Conservation (phyloP, 2,329 filamentous ascomycete species). For the Sporothrix phasma region DNA sequence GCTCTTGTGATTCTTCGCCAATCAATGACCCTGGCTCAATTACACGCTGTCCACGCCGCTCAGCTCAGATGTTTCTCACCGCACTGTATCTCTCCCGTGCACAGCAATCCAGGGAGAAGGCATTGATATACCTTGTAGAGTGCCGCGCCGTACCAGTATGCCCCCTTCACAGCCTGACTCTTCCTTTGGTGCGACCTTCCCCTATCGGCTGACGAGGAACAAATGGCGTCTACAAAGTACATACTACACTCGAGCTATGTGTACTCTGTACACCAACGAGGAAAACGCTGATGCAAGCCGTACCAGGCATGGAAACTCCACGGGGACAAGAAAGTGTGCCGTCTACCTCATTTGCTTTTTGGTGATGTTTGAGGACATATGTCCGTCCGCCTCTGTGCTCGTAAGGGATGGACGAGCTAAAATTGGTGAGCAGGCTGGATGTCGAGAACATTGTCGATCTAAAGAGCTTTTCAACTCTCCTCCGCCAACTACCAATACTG, state of each 20-base stretch:
- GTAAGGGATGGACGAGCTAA: background rate
- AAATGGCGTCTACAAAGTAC: background rate
- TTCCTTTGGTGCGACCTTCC: slow-evolving; percentile 6
- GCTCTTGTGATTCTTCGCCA: background rate
- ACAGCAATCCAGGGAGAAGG: background rate
- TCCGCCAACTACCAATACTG: background rate
- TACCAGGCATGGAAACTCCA: slow-evolving; percentile 4
- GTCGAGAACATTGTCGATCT: background rate
- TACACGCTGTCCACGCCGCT: background rate
- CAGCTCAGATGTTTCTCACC: slow-evolving; percentile 5
- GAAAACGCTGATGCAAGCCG: slow-evolving; percentile 9
- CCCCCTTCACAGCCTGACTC: background rate
- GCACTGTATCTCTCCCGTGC: background rate
- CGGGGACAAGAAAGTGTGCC: slow-evolving; percentile 1
- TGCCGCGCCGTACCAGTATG: background rate
- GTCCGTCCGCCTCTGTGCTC: slow-evolving; percentile 2
- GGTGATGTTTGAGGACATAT: slow-evolving; percentile 2
- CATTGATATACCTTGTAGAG: background rate
- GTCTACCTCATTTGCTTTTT: background rate
- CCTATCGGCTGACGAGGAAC: slow-evolving; percentile 6
- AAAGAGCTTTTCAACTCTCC: background rate
- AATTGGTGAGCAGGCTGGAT: background rate
- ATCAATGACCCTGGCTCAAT: background rate
- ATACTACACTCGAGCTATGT: too few species aligned
- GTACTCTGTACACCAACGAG: too few species aligned